Evolutionary conservation across 768 basidiomycete species (phyloP).

Genomic region (Rhodotorula kratochvilovae): DNA sequence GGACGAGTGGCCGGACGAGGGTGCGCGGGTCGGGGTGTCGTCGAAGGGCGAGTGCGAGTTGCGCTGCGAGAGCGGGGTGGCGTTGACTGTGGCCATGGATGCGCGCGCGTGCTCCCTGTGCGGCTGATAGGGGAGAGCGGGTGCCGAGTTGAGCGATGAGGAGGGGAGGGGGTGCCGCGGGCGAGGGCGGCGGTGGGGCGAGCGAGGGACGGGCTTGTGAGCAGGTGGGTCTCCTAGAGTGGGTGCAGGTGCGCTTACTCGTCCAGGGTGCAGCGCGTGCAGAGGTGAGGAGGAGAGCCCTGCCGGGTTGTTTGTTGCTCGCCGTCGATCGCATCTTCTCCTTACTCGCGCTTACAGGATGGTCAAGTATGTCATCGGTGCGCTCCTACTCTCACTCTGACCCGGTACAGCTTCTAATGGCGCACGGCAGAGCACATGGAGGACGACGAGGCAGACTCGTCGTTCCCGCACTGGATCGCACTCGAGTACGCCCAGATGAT

Average conservation of each 20-base stretch:
- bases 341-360: slow-evolving; percentile 9
- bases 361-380: slow-evolving; percentile 42
- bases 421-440: slow-evolving; percentile 77
- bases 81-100: background rate
- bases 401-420: too few species aligned
- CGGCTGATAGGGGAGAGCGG: background rate
- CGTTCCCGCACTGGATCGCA: slow-evolving; percentile 70
- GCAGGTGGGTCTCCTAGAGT: background rate
- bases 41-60: background rate
- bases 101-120: background rate
- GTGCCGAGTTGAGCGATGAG: background rate
- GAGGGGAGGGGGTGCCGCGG: background rate
- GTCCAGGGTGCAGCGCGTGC: too few species aligned
- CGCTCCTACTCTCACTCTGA: background rate
- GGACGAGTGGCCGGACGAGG: slow-evolving; percentile 15
- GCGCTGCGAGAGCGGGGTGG: slow-evolving; percentile 1
- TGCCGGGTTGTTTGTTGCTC: background rate
- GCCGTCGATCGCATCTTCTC: too few species aligned
- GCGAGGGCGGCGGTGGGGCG: background rate
- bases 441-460: slow-evolving; percentile 72
- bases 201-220: background rate
- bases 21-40: slow-evolving; percentile 22
- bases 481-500: slow-evolving; percentile 63
- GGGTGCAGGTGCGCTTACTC: too few species aligned
- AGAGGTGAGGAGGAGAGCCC: too few species aligned